Percentiles rank a stretch among this genome's conserved stretches.
Evolutionary conservation across 108 stramenopile genomes (phyloP).

Genomic region (Fistulifera solaris): DNA sequence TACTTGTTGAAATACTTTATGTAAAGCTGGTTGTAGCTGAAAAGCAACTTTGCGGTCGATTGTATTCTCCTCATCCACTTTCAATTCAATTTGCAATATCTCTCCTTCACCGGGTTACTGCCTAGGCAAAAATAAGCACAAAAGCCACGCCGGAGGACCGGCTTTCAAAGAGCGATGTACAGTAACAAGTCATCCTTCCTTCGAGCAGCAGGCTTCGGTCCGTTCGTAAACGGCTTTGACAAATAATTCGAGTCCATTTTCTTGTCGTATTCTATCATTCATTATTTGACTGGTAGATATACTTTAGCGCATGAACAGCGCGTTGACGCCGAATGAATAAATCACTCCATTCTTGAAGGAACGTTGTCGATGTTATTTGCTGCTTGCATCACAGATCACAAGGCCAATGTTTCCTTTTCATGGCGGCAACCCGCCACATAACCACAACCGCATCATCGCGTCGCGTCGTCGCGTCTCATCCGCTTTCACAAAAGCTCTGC

Average conservation of each 20-base stretch:
- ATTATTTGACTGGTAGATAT: too few species aligned
- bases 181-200: not conserved
- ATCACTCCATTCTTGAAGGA: too few species aligned
- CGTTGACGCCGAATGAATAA: too few species aligned
- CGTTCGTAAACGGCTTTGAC: conserved; percentile 37
- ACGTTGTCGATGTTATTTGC: too few species aligned
- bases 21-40: conserved; percentile 1
- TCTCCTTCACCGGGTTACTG: not conserved
- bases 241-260: conserved; percentile 71
- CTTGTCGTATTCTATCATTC: conserved; percentile 30
- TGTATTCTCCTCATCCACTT: not conserved
- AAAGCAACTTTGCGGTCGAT: not conserved
- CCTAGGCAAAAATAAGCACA: conserved; percentile 8
- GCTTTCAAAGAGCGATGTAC: conserved; percentile 26
- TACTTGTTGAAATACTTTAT: conserved; percentile 18
- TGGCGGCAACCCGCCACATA: too few species aligned
- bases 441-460: too few species aligned
- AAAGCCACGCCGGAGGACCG: not conserved
- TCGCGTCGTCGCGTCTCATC: too few species aligned
- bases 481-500: too few species aligned
- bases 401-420: too few species aligned
- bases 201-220: conserved; percentile 50
- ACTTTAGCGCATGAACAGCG: too few species aligned
- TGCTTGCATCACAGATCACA: too few species aligned
- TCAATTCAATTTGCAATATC: not conserved